Base-by-base conservation (phyloP, 352 stramenopile genomes). In the Phytophthora citrophthora region DNA sequence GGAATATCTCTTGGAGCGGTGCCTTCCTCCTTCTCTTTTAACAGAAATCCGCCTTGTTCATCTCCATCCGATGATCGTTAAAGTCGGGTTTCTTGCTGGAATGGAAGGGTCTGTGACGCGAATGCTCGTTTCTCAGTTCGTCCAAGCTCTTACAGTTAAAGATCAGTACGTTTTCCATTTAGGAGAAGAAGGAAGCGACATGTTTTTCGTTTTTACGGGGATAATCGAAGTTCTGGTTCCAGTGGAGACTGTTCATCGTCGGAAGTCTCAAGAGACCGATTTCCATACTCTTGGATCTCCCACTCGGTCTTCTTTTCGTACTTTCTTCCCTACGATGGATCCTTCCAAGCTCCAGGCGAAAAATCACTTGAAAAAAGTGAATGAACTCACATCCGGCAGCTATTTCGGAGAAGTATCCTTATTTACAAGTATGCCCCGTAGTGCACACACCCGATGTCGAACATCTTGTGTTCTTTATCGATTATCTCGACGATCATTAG, bases 331-430 rank as follows among this genome's bases (percentile, higher is more conserved):
- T 1, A 52, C 32, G 8, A 31, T 61, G 5, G 56, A 80, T 24
- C 43, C 65, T 12, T 68, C 64, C 16, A 75, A 76, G 41, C 18
- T 65, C 18, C 66, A 74, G 7, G 32, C 54, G 0, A 66, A 70
- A 54, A 53, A 46, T 2, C 64, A 77, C 8, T 29, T 84, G 46
- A 82, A 77, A 16, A 90, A 88, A 54, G 77, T 90, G 1, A 88
- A 81, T 24, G 78, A 90, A 47, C 72, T 90, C 16, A 72, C 64
- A 0, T 61, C 70, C 0, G 78, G 81, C 9, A 76, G 67, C 10
- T 88, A 87, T 54, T 88, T 90, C 53, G 79, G 81, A 6, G 81
- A 90, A 56, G 61, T 78, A n/a, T 64, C 76, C 4, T 41, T 90
- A 3, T 88, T 90, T 44, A 76, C 71, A 1, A 76, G 67, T 49